Evolutionary conservation across 2,329 filamentous ascomycete genomes (phyloP).

Genomic region (Rutstroemia sydowiana): DNA sequence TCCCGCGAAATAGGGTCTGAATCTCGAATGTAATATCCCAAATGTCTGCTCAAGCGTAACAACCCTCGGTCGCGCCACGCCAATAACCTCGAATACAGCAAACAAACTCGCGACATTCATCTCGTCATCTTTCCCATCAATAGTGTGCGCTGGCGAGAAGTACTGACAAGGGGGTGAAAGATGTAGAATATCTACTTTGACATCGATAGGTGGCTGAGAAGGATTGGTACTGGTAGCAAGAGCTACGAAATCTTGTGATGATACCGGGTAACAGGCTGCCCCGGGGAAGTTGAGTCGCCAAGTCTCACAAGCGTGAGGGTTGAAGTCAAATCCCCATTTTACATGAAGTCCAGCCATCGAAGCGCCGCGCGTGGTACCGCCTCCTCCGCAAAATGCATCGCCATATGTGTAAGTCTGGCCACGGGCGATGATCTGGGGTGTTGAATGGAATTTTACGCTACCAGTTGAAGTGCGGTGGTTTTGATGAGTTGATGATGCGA

Average conservation of each 20-base stretch:
- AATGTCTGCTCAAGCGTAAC: slow-evolving; percentile 75
- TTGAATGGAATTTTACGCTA: slow-evolving; percentile 2
- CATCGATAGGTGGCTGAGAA: slow-evolving; percentile 12
- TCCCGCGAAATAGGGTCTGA: slow-evolving; percentile 48
- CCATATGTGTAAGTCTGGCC: slow-evolving; percentile 49
- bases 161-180: slow-evolving; percentile 72
- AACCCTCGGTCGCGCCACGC: slow-evolving; percentile 54
- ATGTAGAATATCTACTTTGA: slow-evolving; percentile 61
- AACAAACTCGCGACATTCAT: slow-evolving; percentile 56
- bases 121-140: slow-evolving; percentile 51
- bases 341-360: slow-evolving; percentile 49
- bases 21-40: slow-evolving; percentile 50
- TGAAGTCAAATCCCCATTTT: slow-evolving; percentile 57
- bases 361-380: slow-evolving; percentile 63
- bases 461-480: neutral
- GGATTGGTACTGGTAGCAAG: neutral
- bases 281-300: slow-evolving; percentile 24
- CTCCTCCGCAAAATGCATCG: slow-evolving; percentile 67
- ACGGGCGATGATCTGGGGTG: slow-evolving; percentile 15
- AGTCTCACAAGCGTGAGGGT: slow-evolving; percentile 15
- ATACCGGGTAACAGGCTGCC: slow-evolving; percentile 40
- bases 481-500: neutral
- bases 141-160: slow-evolving; percentile 66
- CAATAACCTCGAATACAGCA: slow-evolving; percentile 47
- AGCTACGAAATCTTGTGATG: slow-evolving; percentile 43